Evolutionary conservation across 192 early-diverging fungal genomes (phyloP).

Genomic region (Coemansia sp.): DNA sequence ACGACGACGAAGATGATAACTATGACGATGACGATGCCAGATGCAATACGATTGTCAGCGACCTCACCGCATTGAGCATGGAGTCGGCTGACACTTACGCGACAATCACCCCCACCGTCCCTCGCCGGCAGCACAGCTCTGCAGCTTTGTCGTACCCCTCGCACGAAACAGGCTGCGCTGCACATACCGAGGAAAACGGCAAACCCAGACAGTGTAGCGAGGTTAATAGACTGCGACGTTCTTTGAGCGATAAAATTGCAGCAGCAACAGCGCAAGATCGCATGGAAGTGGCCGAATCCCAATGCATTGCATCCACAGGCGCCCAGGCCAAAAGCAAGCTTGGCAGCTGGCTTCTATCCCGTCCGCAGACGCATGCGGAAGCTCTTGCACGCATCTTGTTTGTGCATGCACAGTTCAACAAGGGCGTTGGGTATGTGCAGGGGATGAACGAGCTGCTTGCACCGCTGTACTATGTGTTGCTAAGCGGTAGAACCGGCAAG

Average conservation of each 20-base stretch:
- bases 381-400: constrained; percentile 77
- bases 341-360: constrained; percentile 13
- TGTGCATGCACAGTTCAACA: constrained; percentile 79
- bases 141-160: background rate
- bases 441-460: constrained; percentile 87
- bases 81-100: constrained; percentile 5
- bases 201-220: background rate
- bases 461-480: constrained; percentile 79
- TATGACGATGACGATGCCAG: constrained; percentile 10
- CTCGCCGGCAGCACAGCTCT: constrained; percentile 4
- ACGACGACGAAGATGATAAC: background rate
- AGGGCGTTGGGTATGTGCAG: constrained; percentile 83
- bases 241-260: constrained; percentile 18
- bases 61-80: background rate
- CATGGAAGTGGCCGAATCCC: background rate
- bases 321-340: background rate
- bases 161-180: background rate
- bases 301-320: constrained; percentile 15
- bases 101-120: background rate
- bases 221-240: constrained; percentile 1
- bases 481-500: constrained; percentile 49
- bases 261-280: background rate
- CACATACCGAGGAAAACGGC: background rate
- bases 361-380: constrained; percentile 74
- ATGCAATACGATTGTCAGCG: constrained; percentile 6